These are phyloP conservation scores for Alloascoidea hylecoeti DNA, from an alignment of 805 yeast genomes.

Conservation along the genomic window DNA sequence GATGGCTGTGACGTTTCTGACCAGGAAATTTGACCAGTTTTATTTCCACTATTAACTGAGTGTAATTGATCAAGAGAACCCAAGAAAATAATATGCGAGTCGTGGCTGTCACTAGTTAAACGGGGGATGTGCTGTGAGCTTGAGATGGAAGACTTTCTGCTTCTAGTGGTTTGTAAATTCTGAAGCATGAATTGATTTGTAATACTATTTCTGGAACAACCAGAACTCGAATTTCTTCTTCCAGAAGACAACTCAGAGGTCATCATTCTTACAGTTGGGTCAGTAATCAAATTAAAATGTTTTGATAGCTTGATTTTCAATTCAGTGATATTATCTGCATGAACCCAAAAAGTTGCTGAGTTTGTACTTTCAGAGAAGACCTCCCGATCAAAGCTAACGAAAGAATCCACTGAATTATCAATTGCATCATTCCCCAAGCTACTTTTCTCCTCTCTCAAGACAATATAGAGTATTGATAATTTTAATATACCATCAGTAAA, in stretches of 20 bases:
- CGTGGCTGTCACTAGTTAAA: no score
- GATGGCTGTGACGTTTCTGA: slow-evolving; percentile 2
- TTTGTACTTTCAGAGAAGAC: slow-evolving; percentile 18
- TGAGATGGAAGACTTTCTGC: no score
- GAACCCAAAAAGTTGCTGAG: slow-evolving; percentile 36
- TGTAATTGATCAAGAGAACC: no score
- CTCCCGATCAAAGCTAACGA: slow-evolving; percentile 17
- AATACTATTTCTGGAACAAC: no score
- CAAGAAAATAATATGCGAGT: slow-evolving; percentile 14
- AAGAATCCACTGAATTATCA: neutral
- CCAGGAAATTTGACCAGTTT: slow-evolving; percentile 23
- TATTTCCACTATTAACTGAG: slow-evolving; percentile 19
- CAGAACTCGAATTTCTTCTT: no score
- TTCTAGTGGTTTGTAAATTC: no score
- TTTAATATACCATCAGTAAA: slow-evolving; percentile 48
- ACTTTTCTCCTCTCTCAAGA: slow-evolving; percentile 20
- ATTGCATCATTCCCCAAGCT: slow-evolving; percentile 3
- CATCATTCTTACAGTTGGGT: slow-evolving; percentile 6
- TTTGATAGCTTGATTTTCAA: slow-evolving; percentile 30
- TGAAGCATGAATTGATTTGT: no score
- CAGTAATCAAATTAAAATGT: slow-evolving; percentile 22
- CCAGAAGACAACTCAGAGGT: no score
- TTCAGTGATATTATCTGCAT: slow-evolving; percentile 43
- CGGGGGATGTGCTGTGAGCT: no score
- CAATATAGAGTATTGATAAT: slow-evolving; percentile 38